Conservation (phyloP, 768 basidiomycete species). For the Collybia sordida region DNA sequence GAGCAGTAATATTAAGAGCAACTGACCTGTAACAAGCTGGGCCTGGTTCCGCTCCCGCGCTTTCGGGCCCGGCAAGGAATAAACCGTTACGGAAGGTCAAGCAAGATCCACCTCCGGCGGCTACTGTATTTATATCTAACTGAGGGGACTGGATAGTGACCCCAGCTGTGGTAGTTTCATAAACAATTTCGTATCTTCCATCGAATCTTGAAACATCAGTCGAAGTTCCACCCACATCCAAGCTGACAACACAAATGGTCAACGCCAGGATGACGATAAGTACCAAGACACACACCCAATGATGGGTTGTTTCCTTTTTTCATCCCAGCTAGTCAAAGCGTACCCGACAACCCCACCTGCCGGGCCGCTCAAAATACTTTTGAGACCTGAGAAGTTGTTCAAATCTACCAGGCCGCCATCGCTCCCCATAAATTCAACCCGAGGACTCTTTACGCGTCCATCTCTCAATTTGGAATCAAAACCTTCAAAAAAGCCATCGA, state of each 20-base stretch:
- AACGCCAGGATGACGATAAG: neutral
- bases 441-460: conserved; percentile 53
- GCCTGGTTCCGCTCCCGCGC: conserved; percentile 91
- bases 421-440: conserved; percentile 95
- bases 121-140: conserved; percentile 94
- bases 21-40: conserved; percentile 83
- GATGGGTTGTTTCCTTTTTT: conserved; percentile 64
- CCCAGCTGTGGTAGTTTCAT: conserved; percentile 94
- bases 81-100: conserved; percentile 88
- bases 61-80: conserved; percentile 89
- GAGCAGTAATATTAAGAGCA: neutral
- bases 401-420: conserved; percentile 86
- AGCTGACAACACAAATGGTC: conserved; percentile 33
- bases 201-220: conserved; percentile 95
- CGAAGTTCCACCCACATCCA: conserved; percentile 94
- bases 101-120: conserved; percentile 92
- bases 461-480: conserved; percentile 77
- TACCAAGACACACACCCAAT: conserved; percentile 63
- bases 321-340: conserved; percentile 90
- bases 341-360: conserved; percentile 97
- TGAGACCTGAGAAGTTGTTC: conserved; percentile 86
- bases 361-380: conserved; percentile 90
- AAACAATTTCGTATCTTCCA: conserved; percentile 89
- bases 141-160: conserved; percentile 92
- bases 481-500: conserved; percentile 89